Evolutionary conservation across 768 basidiomycete species (phyloP), one percentile per base, ranked within the genome.

Genomic region (Psilocybe cubensis): DNA sequence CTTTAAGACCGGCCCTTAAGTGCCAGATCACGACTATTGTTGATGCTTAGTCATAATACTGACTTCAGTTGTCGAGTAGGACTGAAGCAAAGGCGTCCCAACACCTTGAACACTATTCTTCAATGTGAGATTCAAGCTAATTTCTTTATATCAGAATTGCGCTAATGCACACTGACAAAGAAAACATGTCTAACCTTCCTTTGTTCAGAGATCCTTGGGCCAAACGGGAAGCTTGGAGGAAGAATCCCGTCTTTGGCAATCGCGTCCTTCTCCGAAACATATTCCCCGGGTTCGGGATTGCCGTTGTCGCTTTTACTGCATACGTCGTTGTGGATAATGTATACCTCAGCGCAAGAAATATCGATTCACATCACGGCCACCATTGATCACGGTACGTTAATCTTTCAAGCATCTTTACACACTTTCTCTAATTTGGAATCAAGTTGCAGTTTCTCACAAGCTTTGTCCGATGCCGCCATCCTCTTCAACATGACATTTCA

Each of bases 241-340:
- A 88, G 71, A 87, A 85, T 66, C 87, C 91, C n/a, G 84, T 96
- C 54, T 97, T 97, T 79, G 83, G 86, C 59, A 90, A 88, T 63
- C 85, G 88, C 40, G 82, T 84, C 64, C 95, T 95, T 92, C 88
- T 98, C 78, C 79, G 88, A 66, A 94, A 84, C 77, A 71, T 96
- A 62, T 95, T 98, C 73, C 96, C 96, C 29, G 96, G 96, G 35
- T 91, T 98, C 68, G 96, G 95, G 45, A 93, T 94, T 55, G 96
- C 92, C 31, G 82, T 94, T 48, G 92, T 89, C 51, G 92, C 94
- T 1, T 98, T 98, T 78, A 88, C 92, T 28, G 88, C 84, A 56
- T 98, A 98, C 66, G 94, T 98, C 28, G 73, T 92, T 29, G 90
- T 80, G 25, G 96, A 97, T 73, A 94, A 93, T 69, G 56, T 89